Base-by-base conservation (phyloP, 1,284 basidiomycete species). In the Sporisorium exsertum region DNA sequence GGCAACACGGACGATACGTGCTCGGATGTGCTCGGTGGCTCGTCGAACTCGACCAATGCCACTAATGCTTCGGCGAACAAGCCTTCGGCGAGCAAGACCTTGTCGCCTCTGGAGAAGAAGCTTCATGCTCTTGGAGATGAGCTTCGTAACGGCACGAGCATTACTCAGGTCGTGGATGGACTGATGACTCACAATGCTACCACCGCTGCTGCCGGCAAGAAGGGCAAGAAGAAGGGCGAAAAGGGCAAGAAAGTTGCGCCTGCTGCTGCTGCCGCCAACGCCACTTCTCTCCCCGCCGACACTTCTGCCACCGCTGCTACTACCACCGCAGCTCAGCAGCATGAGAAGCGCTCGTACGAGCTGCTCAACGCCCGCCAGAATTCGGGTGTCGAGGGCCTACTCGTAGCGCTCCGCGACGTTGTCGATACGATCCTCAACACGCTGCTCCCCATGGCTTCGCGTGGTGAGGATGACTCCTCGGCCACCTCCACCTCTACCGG, bases 401-500 rank as follows among this genome's bases (percentile, higher is more conserved):
- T 79, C 5, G 58, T 66, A 15, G 66, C 68, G 0, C 72, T 78
- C 8, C 75, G 78, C 40, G 64, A 66, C 26, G 61, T 80, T 3
- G 61, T 80, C 35, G 78, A 78, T 61, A 77, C 76, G 8, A 72
- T 80, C 49, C 72, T 79, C 68, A 79, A 79, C 72, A 79, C 77
- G 8, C 57, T 79, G 15, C 66, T 79, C 2, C 77, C 75, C 24
- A 78, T 78, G 76, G 65, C 67, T 18, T 70, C 72, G 8, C 62
- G 71, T 22, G 64, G 59, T 40, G 60, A 78, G 43, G 60, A 66
- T 29, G 50, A 50, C 49, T 53, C 64, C 5, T 35, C 61, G 7
- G 22, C 55, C 42, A 26, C 51, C 10, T 27, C 69, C 12, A 58
- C 71, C 12, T 57, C 61, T 7, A 61, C 64, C 10, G 58, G 24